A percentile compares a stretch with the other conserved stretches of the same genome.
phyloP scores from a whole-genome alignment of 140 eudicot genomes.

The Stevia rebaudiana region DNA sequence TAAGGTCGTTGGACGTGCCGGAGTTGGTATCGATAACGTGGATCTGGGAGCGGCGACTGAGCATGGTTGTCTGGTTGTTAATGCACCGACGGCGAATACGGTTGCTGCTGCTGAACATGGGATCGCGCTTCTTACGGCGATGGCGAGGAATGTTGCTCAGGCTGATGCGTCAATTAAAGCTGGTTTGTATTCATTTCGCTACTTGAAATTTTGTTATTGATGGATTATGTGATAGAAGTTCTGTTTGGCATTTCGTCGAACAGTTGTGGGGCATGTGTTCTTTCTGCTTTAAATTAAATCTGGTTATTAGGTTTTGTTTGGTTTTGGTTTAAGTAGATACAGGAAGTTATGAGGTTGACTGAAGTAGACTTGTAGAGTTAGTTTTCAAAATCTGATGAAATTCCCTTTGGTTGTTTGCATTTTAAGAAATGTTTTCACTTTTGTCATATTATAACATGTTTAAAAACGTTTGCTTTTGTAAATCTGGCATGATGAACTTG shows the following conservation, averaged over 20 bases:
- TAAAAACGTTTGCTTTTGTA: not conserved
- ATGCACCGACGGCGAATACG: constrained; percentile 96
- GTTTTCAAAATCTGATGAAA: not conserved
- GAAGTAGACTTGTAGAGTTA: not conserved
- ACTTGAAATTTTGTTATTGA: not conserved
- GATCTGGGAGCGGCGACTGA: constrained; percentile 99
- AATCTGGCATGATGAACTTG: not conserved
- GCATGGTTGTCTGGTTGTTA: constrained; percentile 92
- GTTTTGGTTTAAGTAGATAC: constrained; percentile 4
- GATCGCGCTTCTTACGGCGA: constrained; percentile 79
- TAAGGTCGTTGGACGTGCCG: constrained; percentile 95
- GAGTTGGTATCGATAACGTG: constrained; percentile 98
- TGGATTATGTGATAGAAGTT: constrained; percentile 2
- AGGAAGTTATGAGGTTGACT: not conserved
- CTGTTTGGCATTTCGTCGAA: constrained; percentile 32
- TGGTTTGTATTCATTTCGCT: constrained; percentile 37
- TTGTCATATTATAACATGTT: not conserved
- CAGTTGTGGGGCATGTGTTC: constrained; percentile 5
- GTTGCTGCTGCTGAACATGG: constrained; percentile 99
- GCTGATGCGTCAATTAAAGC: constrained; percentile 97
- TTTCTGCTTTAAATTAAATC: constrained; percentile 10
- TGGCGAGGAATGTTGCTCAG: constrained; percentile 96
- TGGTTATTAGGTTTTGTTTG: not conserved
- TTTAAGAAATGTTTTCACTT: not conserved
- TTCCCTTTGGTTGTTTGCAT: not conserved